These are phyloP conservation scores for Aciculosporium take DNA, from an alignment of 2,329 filamentous ascomycete genomes.

Conservation along the genomic window DNA sequence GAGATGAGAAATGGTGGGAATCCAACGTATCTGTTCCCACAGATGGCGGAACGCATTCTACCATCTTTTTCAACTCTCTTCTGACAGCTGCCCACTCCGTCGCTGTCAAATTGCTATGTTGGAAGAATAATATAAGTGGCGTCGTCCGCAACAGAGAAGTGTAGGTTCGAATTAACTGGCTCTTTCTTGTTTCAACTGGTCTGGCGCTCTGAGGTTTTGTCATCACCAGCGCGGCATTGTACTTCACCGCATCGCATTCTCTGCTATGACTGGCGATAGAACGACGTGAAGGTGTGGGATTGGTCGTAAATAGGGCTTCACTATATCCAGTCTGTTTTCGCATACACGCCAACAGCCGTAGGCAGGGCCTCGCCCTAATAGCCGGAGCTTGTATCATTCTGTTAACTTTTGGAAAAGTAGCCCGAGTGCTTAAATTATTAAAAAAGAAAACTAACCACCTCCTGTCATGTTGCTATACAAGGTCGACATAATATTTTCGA, in stretches of 20 bases:
- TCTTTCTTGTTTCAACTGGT: constrained; percentile 74
- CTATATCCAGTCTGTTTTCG: neutral
- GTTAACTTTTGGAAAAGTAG: neutral
- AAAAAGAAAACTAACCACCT: neutral
- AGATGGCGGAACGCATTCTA: constrained; percentile 27
- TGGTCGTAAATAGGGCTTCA: constrained; percentile 14
- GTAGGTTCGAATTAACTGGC: constrained; percentile 75
- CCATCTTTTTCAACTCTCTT: constrained; percentile 28
- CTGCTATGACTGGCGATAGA: neutral
- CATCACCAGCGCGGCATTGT: constrained; percentile 38
- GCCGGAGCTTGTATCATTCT: constrained; percentile 12
- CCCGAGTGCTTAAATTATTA: neutral
- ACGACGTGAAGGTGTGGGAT: neutral
- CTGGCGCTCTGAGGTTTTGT: constrained; percentile 81
- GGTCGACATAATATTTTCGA: neutral
- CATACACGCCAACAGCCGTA: constrained; percentile 8
- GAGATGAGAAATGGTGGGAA: constrained; percentile 36
- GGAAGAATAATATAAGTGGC: constrained; percentile 73
- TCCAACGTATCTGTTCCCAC: constrained; percentile 8
- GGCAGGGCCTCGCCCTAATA: constrained; percentile 9
- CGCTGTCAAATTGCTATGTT: constrained; percentile 55
- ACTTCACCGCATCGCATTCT: constrained; percentile 18
- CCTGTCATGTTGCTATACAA: neutral
- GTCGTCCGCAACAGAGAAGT: constrained; percentile 76
- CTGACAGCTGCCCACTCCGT: constrained; percentile 41